Evolutionary conservation across 352 stramenopile species (phyloP).

Genomic region (Phytophthora capsici): DNA sequence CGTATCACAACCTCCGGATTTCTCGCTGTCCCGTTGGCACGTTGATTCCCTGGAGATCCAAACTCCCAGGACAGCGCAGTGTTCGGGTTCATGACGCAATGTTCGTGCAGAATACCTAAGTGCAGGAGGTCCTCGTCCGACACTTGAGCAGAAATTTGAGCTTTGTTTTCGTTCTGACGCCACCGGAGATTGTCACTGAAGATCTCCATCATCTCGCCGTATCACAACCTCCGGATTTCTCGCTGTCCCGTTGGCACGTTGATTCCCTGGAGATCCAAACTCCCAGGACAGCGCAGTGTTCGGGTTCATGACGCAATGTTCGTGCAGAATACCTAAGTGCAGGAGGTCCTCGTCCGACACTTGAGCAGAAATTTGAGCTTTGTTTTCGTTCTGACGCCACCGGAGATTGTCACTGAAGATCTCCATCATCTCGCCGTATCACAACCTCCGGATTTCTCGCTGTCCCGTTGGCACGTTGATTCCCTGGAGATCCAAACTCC

Average conservation of each 20-base stretch:
- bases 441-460: conserved; percentile 26
- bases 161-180: background rate
- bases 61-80: conserved; percentile 36
- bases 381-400: background rate
- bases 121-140: conserved; percentile 32
- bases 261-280: conserved; percentile 35
- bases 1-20: conserved; percentile 32
- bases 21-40: conserved; percentile 17
- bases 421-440: conserved; percentile 22
- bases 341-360: conserved; percentile 30
- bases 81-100: conserved; percentile 29
- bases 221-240: conserved; percentile 33
- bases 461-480: conserved; percentile 27
- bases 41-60: conserved; percentile 32
- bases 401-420: background rate
- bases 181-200: background rate
- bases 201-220: conserved; percentile 15
- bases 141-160: conserved; percentile 22
- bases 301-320: conserved; percentile 25
- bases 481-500: conserved; percentile 33
- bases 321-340: conserved; percentile 44
- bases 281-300: conserved; percentile 34
- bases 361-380: conserved; percentile 7
- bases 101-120: conserved; percentile 40
- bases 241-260: conserved; percentile 21